Evolutionary conservation across 2,329 filamentous ascomycete species (phyloP), one percentile per base, ranked within the genome.

Genomic region (Fusarium verrucosum): DNA sequence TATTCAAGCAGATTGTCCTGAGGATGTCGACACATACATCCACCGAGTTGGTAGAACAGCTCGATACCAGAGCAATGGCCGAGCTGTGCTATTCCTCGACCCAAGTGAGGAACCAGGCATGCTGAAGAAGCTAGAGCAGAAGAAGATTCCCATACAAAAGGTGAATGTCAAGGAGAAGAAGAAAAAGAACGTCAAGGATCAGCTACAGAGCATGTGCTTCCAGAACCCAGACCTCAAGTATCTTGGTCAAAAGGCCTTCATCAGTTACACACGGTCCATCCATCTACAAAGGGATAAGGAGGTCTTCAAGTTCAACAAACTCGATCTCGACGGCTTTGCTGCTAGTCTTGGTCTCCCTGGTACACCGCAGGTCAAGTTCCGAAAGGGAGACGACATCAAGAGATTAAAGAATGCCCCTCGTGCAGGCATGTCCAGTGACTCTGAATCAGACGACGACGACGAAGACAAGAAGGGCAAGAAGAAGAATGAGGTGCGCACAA

Each of bases 11-110:
- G 95, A 99, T 76, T 96, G 92, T 68, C 95, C 95, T 0, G 95
- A 99, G 76, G 94, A 99, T 75, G 91, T 92, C 5, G 95, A 98
- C 72, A 99, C 95, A 0, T 99, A 99, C 73, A 98, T 99, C 69
- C 95, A 99, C 78, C 88, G 95, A 58, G 94, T 97, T 6, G 95
- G 95, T 3, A 87, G 95, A 26, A 98, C 95, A 17, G 95, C 95
- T n/a, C 87, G 94, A 20, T 98, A 96, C 76, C 90, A 97, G 72
- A 90, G 91, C 65, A 87, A 92, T 50, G 95, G 95, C 9, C 88
- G 90, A 35, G 94, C 95, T 2, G 92, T 98, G 1, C 77, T 99
- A 0, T 97, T 99, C 76, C 80, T 99, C 0, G 92, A 97, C 52
- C 94, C 95, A 0, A 95, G 88, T 68, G 96, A 99, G 77, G 94